phyloP scores from a whole-genome alignment of 2,329 filamentous ascomycete species.

The Diaporthe longicolla region DNA sequence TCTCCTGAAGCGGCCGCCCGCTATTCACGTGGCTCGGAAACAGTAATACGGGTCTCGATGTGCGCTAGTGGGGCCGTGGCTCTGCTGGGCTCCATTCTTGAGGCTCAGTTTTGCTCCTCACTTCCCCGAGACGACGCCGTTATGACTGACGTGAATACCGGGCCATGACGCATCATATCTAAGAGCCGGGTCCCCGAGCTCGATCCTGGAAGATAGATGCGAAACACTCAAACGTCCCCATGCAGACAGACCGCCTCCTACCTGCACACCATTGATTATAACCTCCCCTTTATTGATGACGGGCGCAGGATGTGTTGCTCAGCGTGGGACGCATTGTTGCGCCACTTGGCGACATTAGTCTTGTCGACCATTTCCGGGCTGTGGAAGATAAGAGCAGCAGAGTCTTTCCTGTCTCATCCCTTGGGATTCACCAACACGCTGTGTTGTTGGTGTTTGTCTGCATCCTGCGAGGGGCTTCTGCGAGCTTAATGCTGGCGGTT shows the following conservation, averaged over 20 bases:
- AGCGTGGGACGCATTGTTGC: background rate
- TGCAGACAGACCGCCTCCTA: background rate
- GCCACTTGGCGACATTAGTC: background rate
- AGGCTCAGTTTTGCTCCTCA: slow-evolving; percentile 36
- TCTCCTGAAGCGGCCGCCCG: slow-evolving; percentile 29
- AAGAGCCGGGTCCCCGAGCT: background rate
- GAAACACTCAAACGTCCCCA: background rate
- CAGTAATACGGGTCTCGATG: slow-evolving; percentile 29
- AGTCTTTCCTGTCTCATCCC: background rate
- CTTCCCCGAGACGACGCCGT: slow-evolving; percentile 19
- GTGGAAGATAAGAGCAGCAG: background rate
- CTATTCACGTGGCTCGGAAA: slow-evolving; percentile 37
- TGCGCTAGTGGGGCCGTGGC: slow-evolving; percentile 30
- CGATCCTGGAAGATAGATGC: background rate
- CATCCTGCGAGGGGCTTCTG: background rate
- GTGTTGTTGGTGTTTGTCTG: background rate
- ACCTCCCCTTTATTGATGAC: background rate
- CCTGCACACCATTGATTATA: background rate
- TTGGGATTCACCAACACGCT: background rate
- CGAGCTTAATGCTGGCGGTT: background rate
- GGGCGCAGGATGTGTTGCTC: background rate
- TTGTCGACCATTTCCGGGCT: background rate
- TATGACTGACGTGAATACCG: slow-evolving; percentile 4
- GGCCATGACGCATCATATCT: slow-evolving; percentile 21
- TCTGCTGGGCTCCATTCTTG: slow-evolving; percentile 36